phyloP scores from a whole-genome alignment of 225 moss, liverwort and hornwort species.

The Lunularia cruciata region DNA sequence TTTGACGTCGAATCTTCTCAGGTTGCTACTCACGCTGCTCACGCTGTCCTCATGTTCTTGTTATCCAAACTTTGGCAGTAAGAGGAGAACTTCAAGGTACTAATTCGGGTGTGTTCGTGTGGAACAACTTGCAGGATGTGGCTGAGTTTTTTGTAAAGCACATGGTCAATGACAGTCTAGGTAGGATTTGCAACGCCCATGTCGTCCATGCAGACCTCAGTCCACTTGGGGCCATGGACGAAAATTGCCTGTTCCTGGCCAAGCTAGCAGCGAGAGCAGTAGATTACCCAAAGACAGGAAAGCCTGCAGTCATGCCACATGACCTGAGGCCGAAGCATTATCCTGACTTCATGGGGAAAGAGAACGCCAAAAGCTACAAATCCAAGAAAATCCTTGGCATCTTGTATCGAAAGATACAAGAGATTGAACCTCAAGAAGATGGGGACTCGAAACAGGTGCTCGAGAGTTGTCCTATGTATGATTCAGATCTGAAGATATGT shows the following conservation, averaged over 20 bases:
- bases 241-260: conserved; percentile 57
- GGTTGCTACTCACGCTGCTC: background rate
- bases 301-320: conserved; percentile 64
- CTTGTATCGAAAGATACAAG: conserved; percentile 53
- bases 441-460: conserved; percentile 35
- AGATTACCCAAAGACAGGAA: conserved; percentile 93
- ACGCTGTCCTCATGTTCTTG: background rate
- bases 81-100: no score
- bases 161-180: conserved; percentile 77
- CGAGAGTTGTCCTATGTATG: conserved; percentile 41
- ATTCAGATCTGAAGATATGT: conserved; percentile 56
- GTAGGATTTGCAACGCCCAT: conserved; percentile 81
- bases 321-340: conserved; percentile 49
- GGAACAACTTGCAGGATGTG: conserved; percentile 77
- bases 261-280: conserved; percentile 73
- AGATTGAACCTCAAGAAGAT: conserved; percentile 41
- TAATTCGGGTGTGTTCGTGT: no score
- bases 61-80: no score
- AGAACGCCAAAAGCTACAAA: conserved; percentile 50
- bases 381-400: conserved; percentile 64
- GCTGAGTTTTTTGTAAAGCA: conserved; percentile 70
- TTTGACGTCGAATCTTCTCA: no score
- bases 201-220: conserved; percentile 79
- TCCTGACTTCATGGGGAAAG: conserved; percentile 89
- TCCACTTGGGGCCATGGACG: conserved; percentile 66